These are phyloP conservation scores for Calonectria pseudoreteaudii DNA, from an alignment of 2,329 filamentous ascomycete genomes.

Conservation along the genomic window DNA sequence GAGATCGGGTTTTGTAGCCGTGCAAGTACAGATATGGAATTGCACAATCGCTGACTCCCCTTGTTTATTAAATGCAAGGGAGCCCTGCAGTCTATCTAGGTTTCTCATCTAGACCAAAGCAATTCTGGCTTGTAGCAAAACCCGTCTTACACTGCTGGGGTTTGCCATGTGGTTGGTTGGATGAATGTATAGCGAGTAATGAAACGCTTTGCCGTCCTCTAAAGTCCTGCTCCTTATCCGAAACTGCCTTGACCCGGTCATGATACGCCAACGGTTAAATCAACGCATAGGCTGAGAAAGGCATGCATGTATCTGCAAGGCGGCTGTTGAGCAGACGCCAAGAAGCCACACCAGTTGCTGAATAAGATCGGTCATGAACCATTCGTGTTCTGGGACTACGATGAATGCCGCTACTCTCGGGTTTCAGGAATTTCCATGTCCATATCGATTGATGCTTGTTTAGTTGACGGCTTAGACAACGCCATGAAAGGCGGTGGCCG, in stretches of 20 bases:
- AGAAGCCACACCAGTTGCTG: neutral
- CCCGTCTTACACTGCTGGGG: neutral
- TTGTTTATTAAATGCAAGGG: neutral
- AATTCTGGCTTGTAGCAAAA: neutral
- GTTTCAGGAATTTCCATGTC: slow-evolving; percentile 53
- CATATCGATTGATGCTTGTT: slow-evolving; percentile 40
- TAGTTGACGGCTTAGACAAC: slow-evolving; percentile 30
- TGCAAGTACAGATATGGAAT: neutral
- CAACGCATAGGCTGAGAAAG: neutral
- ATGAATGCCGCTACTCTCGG: slow-evolving; percentile 23
- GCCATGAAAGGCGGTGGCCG: slow-evolving; percentile 44
- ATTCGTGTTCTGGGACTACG: neutral
- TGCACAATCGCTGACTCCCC: neutral
- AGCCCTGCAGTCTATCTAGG: neutral
- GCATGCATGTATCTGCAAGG: neutral
- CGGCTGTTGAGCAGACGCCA: neutral
- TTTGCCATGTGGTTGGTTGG: neutral
- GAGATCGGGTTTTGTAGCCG: neutral
- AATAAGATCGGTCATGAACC: neutral
- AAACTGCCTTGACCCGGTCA: neutral
- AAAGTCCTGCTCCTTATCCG: neutral
- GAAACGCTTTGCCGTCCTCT: neutral
- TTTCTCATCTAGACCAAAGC: neutral
- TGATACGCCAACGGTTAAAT: neutral
- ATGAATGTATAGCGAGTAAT: slow-evolving; percentile 5